These are phyloP conservation scores for Hsuehochloa calcarea DNA, from an alignment of 176 grass and related monocot species.

Conservation along the genomic window DNA sequence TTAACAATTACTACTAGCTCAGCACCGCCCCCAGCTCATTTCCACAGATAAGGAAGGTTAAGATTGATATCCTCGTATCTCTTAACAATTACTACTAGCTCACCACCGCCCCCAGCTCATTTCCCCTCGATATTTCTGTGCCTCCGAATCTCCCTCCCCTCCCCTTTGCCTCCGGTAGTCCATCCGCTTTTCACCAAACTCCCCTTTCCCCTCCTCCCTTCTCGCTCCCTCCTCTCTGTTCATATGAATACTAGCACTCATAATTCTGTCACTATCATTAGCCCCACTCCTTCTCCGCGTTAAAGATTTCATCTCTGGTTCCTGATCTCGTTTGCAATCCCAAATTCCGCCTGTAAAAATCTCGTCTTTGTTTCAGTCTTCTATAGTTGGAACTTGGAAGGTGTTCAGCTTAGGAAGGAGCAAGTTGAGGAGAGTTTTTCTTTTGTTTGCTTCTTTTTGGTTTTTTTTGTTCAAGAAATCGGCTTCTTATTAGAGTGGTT, in stretches of 20 bases:
- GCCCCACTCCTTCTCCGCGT: not conserved
- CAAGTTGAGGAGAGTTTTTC: conserved; percentile 1
- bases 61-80: no score
- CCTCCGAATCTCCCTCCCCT: not conserved
- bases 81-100: not conserved
- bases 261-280: conserved; percentile 33
- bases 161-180: not conserved
- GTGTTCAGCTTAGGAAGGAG: not conserved
- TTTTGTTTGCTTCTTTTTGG: not conserved
- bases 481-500: not conserved
- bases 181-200: conserved; percentile 32
- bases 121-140: not conserved
- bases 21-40: not conserved
- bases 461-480: conserved; percentile 2
- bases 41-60: not conserved
- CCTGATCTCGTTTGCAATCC: not conserved
- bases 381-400: not conserved
- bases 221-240: not conserved
- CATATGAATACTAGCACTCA: not conserved
- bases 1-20: not conserved
- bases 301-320: conserved; percentile 1
- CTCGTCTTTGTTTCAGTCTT: conserved; percentile 6
- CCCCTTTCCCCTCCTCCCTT: not conserved
- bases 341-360: conserved; percentile 25
- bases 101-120: not conserved